Evolutionary conservation across 495 filamentous ascomycete genomes (phyloP), one percentile per base, ranked within the genome.

Genomic region (Penicillium turbatum): DNA sequence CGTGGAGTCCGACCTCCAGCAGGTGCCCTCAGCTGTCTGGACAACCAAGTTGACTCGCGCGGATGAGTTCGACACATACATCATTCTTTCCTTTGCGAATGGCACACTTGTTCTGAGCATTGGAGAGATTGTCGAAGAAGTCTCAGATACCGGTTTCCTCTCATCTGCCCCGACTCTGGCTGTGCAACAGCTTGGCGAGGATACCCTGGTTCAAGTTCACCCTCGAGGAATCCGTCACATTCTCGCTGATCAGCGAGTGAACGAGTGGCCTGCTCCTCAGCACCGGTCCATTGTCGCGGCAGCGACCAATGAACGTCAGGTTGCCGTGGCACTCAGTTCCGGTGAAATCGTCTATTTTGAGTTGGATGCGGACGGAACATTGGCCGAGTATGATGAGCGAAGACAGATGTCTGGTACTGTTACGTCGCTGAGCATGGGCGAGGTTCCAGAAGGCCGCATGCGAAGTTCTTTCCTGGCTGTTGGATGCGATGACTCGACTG

Each of bases 281-380:
- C 91, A 97, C 72, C 84, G 93, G 5, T 90, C 91, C 1, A 96
- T 99, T 57, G 90, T 96, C 34, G 90, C 95, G n/a, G 92, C 91
- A 29, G 86, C 93, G 5, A 90, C 93, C 8, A 99, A 99, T 60
- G 85, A 92, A 54, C 82, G 88, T 37, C 93, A 99, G 69, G 89
- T 97, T 19, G 90, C 90, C 0, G 85, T 99, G 36, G 93, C 92
- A 13, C 72, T 99, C 32, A 96, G 90, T 62, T 96, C 90, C 12
- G 90, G 91, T 10, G 93, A 99, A 66, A 93, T 99, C 50, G 89
- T 93, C 16, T 97, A 97, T 64, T 99, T 99, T 57, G 95, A 97
- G 68, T 89, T 95, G 86, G 95, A 95, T 64, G 78, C 82, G 2
- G 92, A 97, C 72, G 92, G 90, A 9, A 85, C 85, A 6, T 75